phyloP scores from a whole-genome alignment of 805 yeast species.

The Cyberlindnera amylophila region DNA sequence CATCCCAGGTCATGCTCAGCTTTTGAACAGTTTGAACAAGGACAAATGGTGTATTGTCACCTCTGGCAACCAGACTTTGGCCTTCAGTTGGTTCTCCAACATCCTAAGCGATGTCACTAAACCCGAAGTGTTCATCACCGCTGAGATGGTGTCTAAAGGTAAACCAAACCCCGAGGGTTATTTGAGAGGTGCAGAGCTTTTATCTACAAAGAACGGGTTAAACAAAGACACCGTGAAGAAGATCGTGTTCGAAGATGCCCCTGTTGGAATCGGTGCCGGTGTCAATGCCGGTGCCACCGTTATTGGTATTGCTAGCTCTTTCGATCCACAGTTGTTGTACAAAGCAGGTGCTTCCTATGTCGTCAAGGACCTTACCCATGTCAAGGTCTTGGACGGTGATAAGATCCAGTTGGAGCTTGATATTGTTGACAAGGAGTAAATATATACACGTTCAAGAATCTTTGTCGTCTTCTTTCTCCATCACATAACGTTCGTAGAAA shows the following conservation, averaged over 20 bases:
- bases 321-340: constrained; percentile 46
- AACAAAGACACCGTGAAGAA: constrained; percentile 37
- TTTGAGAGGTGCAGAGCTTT: constrained; percentile 38
- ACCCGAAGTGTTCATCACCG: constrained; percentile 79
- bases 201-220: constrained; percentile 38
- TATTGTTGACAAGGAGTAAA: constrained; percentile 19
- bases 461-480: constrained; percentile 9
- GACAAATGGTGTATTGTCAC: constrained; percentile 82
- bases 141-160: constrained; percentile 75
- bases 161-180: constrained; percentile 89
- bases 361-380: constrained; percentile 57
- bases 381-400: constrained; percentile 25
- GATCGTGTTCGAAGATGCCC: constrained; percentile 85
- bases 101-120: constrained; percentile 49
- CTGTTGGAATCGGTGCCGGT: constrained; percentile 86
- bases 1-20: constrained; percentile 70
- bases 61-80: constrained; percentile 74
- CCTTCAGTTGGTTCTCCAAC: constrained; percentile 69
- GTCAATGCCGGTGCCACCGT: constrained; percentile 80
- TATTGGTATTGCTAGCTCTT: constrained; percentile 81
- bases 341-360: constrained; percentile 80
- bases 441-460: background rate
- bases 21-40: constrained; percentile 50
- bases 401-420: constrained; percentile 24
- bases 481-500: constrained; percentile 52